Evolutionary conservation across 2,329 filamentous ascomycete species (phyloP).

Genomic region (Cytospora paraplurivora): DNA sequence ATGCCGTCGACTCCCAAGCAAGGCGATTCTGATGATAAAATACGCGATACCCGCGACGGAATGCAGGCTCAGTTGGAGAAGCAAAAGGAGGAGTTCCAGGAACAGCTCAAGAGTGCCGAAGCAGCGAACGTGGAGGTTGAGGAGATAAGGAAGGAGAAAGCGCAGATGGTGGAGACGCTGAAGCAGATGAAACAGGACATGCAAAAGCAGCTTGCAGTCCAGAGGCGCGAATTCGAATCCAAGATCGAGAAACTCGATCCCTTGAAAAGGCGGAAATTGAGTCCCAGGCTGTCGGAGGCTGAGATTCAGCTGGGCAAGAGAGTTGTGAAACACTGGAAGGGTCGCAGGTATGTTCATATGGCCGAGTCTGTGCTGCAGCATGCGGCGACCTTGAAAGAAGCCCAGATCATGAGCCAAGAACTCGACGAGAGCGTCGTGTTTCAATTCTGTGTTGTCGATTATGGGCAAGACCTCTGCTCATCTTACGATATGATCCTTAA

Average conservation of each 20-base stretch:
- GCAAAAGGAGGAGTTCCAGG: slow-evolving; percentile 81
- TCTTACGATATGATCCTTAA: slow-evolving; percentile 97
- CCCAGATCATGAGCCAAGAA: slow-evolving; percentile 96
- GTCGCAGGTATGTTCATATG: slow-evolving; percentile 88
- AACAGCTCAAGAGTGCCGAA: slow-evolving; percentile 75
- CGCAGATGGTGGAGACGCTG: slow-evolving; percentile 80
- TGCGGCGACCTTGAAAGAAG: slow-evolving; percentile 86
- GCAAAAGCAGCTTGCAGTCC: slow-evolving; percentile 79
- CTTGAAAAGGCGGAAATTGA: slow-evolving; percentile 61
- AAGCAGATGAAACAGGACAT: slow-evolving; percentile 81
- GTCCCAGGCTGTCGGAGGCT: slow-evolving; percentile 66
- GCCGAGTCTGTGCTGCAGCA: slow-evolving; percentile 89
- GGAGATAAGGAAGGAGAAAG: slow-evolving; percentile 81
- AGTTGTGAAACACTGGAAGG: slow-evolving; percentile 74
- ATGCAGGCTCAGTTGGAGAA: slow-evolving; percentile 82
- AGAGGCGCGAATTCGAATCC: slow-evolving; percentile 81
- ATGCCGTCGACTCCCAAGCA: slow-evolving; percentile 90
- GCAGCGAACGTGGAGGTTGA: slow-evolving; percentile 77
- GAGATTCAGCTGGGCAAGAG: slow-evolving; percentile 72
- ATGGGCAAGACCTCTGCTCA: slow-evolving; percentile 85
- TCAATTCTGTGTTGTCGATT: slow-evolving; percentile 89
- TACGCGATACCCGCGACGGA: slow-evolving; percentile 76
- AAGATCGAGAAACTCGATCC: slow-evolving; percentile 78
- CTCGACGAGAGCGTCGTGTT: slow-evolving; percentile 92
- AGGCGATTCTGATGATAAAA: slow-evolving; percentile 72